Base-by-base conservation (phyloP, 1,284 basidiomycete species). In the Fomitopsis pinicola region DNA sequence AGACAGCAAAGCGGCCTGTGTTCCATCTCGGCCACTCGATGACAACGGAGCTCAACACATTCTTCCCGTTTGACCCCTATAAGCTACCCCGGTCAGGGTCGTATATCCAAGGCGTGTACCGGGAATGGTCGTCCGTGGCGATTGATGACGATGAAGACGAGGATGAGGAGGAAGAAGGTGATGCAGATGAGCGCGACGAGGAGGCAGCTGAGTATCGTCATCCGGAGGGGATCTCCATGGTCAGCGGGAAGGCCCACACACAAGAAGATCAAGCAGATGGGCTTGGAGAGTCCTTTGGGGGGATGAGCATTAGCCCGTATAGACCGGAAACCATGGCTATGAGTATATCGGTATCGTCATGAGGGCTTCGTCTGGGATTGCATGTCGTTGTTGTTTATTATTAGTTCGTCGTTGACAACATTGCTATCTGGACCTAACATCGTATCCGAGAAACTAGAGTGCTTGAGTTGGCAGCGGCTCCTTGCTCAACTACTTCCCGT, bases 41-140 rank as follows among this genome's bases (percentile, higher is more conserved):
- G 63, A 85, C 88, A 61, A 80, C 85, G 6, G 93, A 95, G 62
- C 80, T 98, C 55, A 95, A 96, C 72, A 88, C 89, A 14, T 99
- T 98, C 80, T 99, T 99, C 80, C 97, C 97, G 0, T 99, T 99
- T 72, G 97, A 99, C 73, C 97, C 97, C 1, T 99, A 95, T 78
- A 92, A 89, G 66, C 85, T 99, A 2, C 91, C 93, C 1, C 81
- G 82, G 59, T 91, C 89, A 53, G 77, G 80, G 46, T 73, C 74
- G n/a, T 92, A 87, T 67, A 89, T 93, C 45, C 82, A 88, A 57
- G 80, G 79, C 14, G 80, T 91, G 17, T 93, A 92, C 67, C 78
- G 91, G 42, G 91, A 92, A 64, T 93, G 91, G 91, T 76, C 83
- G 15, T 77, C 82, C 33, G 91, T 92, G 3, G 87, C 88, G n/a